Percentiles rank a stretch among this genome's conserved stretches.
These are phyloP conservation scores for Hymenoscyphus albidus DNA, from an alignment of 2,329 filamentous ascomycete species.

Conservation along the genomic window DNA sequence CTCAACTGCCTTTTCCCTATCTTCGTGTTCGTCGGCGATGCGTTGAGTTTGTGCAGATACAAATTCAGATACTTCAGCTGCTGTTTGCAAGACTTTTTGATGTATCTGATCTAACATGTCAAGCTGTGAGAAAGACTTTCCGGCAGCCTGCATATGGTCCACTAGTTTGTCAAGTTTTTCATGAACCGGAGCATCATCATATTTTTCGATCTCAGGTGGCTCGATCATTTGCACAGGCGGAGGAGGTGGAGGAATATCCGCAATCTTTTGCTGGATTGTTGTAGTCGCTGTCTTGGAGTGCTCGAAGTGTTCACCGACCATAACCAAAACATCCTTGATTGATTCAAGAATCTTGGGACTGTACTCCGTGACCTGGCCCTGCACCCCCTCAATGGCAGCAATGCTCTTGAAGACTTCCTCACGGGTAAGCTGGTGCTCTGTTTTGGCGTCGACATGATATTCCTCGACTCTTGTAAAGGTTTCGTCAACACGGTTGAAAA, in stretches of 20 bases:
- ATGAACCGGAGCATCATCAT: constrained; percentile 59
- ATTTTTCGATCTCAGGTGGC: constrained; percentile 47
- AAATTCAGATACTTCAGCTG: constrained; percentile 79
- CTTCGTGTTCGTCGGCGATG: constrained; percentile 72
- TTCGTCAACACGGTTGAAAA: constrained; percentile 78
- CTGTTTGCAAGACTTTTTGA: constrained; percentile 78
- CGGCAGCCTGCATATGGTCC: constrained; percentile 60
- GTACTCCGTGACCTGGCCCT: constrained; percentile 74
- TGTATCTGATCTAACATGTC: constrained; percentile 86
- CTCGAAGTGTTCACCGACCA: constrained; percentile 84
- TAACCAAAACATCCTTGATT: constrained; percentile 76
- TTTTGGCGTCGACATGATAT: constrained; percentile 66
- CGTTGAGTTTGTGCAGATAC: constrained; percentile 71
- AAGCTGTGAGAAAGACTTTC: constrained; percentile 69
- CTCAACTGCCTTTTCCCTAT: constrained; percentile 72
- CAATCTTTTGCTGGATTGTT: constrained; percentile 54
- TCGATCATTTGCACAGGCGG: constrained; percentile 49
- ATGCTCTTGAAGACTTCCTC: constrained; percentile 75
- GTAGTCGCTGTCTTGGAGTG: constrained; percentile 68
- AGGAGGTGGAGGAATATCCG: constrained; percentile 47
- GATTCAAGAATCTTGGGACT: constrained; percentile 86
- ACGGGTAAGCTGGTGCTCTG: constrained; percentile 77
- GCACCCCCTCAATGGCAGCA: constrained; percentile 68
- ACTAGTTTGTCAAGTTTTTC: constrained; percentile 57
- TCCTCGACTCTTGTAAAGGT: constrained; percentile 74